phyloP scores from a whole-genome alignment of 1,139 yeast genomes.

The Saccharomyces hybrid region DNA sequence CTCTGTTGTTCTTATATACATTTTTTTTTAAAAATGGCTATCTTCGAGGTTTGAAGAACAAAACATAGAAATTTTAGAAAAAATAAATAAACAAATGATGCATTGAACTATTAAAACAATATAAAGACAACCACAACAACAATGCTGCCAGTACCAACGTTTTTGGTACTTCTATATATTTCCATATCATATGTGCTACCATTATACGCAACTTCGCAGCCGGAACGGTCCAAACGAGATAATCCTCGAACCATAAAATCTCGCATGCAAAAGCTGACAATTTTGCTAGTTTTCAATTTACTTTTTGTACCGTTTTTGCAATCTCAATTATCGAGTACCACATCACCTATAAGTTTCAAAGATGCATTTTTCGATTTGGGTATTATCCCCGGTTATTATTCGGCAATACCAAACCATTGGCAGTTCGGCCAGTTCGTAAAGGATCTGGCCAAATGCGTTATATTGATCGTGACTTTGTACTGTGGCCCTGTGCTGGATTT shows the following conservation, averaged over 20 bases:
- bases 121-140: background rate
- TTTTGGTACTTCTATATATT: conserved; percentile 17
- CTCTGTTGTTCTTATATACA: background rate
- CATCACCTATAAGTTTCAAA: background rate
- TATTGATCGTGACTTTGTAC: conserved; percentile 41
- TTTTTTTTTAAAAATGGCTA: background rate
- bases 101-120: background rate
- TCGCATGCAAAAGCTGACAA: conserved; percentile 31
- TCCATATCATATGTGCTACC: conserved; percentile 26
- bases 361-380: conserved; percentile 24
- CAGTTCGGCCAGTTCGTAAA: conserved; percentile 1
- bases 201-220: conserved; percentile 21
- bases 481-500: conserved; percentile 50
- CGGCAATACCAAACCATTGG: background rate
- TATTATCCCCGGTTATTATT: conserved; percentile 26
- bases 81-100: background rate
- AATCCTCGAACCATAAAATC: conserved; percentile 38
- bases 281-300: conserved; percentile 24
- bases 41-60: background rate
- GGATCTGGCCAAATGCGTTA: conserved; percentile 28
- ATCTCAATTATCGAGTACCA: conserved; percentile 8
- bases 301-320: conserved; percentile 29
- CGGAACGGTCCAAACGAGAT: conserved; percentile 34
- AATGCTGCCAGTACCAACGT: background rate
- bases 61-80: background rate